Evolutionary conservation across 2,329 filamentous ascomycete species (phyloP).

Genomic region (Helotiales sp.): DNA sequence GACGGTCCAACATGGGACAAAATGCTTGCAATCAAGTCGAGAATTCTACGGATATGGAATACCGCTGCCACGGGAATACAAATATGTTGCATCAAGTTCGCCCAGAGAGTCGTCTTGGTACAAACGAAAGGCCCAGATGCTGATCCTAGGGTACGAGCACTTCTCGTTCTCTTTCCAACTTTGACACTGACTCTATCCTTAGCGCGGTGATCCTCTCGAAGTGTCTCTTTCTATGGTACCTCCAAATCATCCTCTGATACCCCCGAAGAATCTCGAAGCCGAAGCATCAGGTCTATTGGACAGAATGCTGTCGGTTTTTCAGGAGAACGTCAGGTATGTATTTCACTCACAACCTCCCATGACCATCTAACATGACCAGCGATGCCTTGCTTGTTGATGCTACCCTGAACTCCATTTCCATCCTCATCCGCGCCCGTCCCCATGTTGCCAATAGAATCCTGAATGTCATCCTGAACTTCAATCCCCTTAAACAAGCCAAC

Average conservation of each 20-base stretch:
- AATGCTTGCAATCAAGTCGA: conserved; percentile 85
- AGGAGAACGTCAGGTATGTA: conserved; percentile 80
- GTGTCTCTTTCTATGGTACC: conserved; percentile 86
- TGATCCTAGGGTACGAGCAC: conserved; percentile 73
- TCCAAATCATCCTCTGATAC: conserved; percentile 76
- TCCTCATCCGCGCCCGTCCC: conserved; percentile 79
- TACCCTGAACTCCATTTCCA: conserved; percentile 83
- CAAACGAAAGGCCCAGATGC: conserved; percentile 82
- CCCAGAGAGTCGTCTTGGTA: conserved; percentile 86
- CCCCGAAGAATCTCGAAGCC: conserved; percentile 81
- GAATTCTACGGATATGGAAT: conserved; percentile 88
- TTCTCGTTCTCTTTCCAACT: not conserved
- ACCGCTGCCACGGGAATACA: conserved; percentile 71
- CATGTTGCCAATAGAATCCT: conserved; percentile 83
- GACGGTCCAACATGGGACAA: conserved; percentile 82
- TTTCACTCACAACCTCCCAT: conserved; percentile 7
- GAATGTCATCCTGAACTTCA: conserved; percentile 84
- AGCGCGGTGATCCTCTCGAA: conserved; percentile 75
- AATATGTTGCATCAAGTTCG: conserved; percentile 97
- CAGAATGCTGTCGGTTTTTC: conserved; percentile 79
- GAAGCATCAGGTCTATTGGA: conserved; percentile 91
- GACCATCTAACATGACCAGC: conserved; percentile 51
- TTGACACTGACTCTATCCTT: conserved; percentile 1
- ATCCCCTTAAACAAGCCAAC: conserved; percentile 79
- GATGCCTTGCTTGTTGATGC: conserved; percentile 88